A percentile compares a stretch with the other conserved stretches of the same genome.
These are phyloP conservation scores for Fusarium coffeatum DNA, from an alignment of 2,329 filamentous ascomycete genomes.

Conservation along the genomic window DNA sequence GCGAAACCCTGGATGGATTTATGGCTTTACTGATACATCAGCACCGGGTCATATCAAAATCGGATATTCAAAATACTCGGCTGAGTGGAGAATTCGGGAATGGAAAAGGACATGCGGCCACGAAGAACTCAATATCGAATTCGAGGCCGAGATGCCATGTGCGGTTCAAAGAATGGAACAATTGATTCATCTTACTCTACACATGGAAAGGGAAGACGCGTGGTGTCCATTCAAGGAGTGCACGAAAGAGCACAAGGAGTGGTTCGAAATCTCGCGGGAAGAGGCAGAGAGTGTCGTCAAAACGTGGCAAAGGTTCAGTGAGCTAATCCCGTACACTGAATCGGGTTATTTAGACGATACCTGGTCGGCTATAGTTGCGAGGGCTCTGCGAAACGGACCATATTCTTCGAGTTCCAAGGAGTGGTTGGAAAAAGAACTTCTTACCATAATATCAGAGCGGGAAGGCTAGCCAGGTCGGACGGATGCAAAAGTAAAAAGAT, in stretches of 20 bases:
- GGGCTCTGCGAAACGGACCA: accelerated
- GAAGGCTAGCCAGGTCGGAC: not conserved
- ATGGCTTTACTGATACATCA: constrained; percentile 20
- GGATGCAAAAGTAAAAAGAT: not conserved
- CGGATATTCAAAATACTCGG: not conserved
- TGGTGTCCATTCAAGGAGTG: not conserved
- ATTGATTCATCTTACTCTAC: constrained; percentile 11
- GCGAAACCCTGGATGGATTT: not conserved
- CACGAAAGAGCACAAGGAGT: not conserved
- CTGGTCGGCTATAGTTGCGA: not conserved
- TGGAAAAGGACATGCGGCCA: not conserved
- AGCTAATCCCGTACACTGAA: not conserved
- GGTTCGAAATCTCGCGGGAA: constrained; percentile 3
- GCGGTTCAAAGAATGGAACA: not conserved
- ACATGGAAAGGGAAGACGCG: accelerated
- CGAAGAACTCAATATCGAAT: not conserved
- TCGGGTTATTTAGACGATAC: not conserved
- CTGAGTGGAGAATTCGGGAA: accelerated
- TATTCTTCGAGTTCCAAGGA: not conserved
- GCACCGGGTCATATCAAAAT: constrained; percentile 23
- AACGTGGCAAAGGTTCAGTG: constrained; percentile 13
- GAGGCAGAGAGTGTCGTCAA: not conserved
- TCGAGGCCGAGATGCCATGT: not conserved
- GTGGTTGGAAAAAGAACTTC: constrained; percentile 11
- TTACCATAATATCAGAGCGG: not conserved